These are phyloP conservation scores for Bullera alba DNA, from an alignment of 768 basidiomycete species.

Conservation along the genomic window DNA sequence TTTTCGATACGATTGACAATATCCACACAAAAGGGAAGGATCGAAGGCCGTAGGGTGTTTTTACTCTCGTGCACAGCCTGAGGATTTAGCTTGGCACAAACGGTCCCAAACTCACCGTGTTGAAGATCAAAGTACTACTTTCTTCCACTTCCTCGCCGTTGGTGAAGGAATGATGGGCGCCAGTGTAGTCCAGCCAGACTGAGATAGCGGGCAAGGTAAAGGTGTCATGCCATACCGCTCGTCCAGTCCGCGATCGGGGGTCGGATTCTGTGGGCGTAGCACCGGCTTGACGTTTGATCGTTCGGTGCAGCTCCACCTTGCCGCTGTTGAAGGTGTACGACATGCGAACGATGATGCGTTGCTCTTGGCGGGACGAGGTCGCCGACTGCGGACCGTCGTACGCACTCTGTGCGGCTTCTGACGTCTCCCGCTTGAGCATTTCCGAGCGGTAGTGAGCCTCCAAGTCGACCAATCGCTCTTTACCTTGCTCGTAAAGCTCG, in stretches of 20 bases:
- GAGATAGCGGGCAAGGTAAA: constrained; percentile 51
- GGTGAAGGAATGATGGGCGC: too few species aligned
- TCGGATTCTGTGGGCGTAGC: constrained; percentile 47
- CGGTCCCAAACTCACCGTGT: constrained; percentile 49
- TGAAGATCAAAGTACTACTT: constrained; percentile 58
- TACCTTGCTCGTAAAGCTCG: constrained; percentile 39
- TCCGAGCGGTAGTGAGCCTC: constrained; percentile 32
- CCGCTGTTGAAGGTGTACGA: constrained; percentile 81
- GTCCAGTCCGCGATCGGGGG: constrained; percentile 54
- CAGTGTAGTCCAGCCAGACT: constrained; percentile 31
- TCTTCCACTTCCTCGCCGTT: neutral
- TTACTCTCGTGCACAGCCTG: constrained; percentile 66
- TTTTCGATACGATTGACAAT: constrained; percentile 63
- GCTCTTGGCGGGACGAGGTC: constrained; percentile 3
- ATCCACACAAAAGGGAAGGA: constrained; percentile 78
- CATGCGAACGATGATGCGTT: constrained; percentile 48
- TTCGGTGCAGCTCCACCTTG: constrained; percentile 66
- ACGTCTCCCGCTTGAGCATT: constrained; percentile 6
- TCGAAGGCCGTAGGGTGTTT: constrained; percentile 71
- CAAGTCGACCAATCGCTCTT: constrained; percentile 22
- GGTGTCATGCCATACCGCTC: constrained; percentile 56
- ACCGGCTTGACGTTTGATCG: constrained; percentile 17
- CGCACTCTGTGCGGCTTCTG: constrained; percentile 14
- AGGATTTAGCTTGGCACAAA: constrained; percentile 1
- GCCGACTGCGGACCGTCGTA: constrained; percentile 47